Conservation (phyloP, 1,284 basidiomycete species). For the Leccinum angustisporum region DNA sequence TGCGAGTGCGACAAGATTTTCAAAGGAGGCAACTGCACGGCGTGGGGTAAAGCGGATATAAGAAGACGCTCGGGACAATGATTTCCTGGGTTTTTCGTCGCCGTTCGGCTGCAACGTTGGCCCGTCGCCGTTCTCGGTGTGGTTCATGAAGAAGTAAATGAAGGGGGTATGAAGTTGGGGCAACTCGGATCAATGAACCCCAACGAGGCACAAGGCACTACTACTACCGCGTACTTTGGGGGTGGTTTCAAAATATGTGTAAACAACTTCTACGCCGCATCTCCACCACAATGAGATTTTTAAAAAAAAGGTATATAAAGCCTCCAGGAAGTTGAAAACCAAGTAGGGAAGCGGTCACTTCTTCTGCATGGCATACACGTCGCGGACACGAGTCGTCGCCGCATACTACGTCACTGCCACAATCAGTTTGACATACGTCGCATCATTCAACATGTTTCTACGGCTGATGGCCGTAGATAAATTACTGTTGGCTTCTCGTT, state of each 20-base stretch:
- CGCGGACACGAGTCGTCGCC: no score
- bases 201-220: background rate
- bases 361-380: no score
- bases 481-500: no score
- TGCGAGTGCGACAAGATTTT: slow-evolving; percentile 76
- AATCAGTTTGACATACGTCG: no score
- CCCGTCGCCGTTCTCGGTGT: slow-evolving; percentile 5
- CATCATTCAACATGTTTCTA: no score
- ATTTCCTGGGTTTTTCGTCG: background rate
- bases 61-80: slow-evolving; percentile 25
- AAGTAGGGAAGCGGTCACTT: no score
- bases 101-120: background rate
- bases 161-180: background rate
- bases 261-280: background rate
- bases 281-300: no score
- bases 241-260: background rate
- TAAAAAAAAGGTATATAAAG: no score
- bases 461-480: no score
- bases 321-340: no score
- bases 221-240: background rate
- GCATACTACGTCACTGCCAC: no score
- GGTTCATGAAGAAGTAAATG: slow-evolving; percentile 10
- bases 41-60: slow-evolving; percentile 45
- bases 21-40: slow-evolving; percentile 69
- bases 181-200: background rate